Conservation (phyloP, 2,329 filamentous ascomycete species). For the Aureobasidium subglaciale region DNA sequence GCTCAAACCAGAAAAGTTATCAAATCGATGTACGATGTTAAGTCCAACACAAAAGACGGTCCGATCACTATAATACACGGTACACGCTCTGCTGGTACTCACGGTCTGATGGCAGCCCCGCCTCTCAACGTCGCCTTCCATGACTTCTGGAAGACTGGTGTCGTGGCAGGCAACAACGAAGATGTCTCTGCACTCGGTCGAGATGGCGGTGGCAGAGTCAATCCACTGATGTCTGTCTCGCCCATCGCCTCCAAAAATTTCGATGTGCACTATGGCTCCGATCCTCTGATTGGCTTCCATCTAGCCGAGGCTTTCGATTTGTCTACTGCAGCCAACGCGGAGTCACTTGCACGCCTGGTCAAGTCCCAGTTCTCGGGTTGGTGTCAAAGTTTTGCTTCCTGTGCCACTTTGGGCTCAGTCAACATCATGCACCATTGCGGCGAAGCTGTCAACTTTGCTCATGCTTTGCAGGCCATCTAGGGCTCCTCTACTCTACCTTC, state of each 20-base stretch:
- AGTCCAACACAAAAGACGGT: neutral
- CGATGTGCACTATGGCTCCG: conserved; percentile 41
- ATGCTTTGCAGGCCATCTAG: conserved; percentile 7
- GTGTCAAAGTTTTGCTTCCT: neutral
- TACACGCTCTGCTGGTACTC: conserved; percentile 26
- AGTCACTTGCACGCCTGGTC: neutral
- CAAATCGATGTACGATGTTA: neutral
- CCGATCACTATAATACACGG: neutral
- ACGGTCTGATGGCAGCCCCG: conserved; percentile 7
- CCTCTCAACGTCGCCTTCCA: conserved; percentile 18
- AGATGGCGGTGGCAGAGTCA: conserved; percentile 17
- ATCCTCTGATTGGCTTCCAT: conserved; percentile 52
- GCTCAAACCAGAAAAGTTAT: neutral
- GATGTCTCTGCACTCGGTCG: neutral
- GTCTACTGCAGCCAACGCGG: neutral
- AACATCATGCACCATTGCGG: conserved; percentile 11
- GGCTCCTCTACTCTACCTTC: neutral
- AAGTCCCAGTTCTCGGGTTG: conserved; percentile 10
- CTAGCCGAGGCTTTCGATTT: conserved; percentile 32
- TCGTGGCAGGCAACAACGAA: conserved; percentile 14
- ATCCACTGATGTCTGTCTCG: conserved; percentile 36
- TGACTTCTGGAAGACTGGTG: conserved; percentile 29
- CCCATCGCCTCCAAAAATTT: conserved; percentile 21
- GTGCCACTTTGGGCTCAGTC: neutral
- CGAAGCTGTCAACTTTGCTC: conserved; percentile 14